Evolutionary conservation across 345 rosid genomes (phyloP), one percentile per base, ranked within the genome.

Genomic region (Corchorus capsularis): DNA sequence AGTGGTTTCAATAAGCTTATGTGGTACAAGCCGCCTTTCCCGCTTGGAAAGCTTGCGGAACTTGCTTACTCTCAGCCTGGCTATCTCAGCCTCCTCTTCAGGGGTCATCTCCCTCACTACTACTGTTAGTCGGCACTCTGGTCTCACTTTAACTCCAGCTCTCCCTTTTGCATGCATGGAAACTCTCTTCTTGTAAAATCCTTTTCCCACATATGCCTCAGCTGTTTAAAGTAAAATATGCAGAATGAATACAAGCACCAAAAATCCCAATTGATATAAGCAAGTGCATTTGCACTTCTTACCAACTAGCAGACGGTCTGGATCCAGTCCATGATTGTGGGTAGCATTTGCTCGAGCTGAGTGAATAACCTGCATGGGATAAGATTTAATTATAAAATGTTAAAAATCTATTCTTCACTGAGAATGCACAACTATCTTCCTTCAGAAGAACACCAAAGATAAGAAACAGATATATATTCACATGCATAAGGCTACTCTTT

Each of bases 171-270:
- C 81, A 83, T 96, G 97, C 78, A 83, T 86, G 32, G 84, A 77
- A 64, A 89, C 43, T 78, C 94, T 87, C 83, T 96, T 96, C 87
- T 84, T 67, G 71, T 62, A 89, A 20, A 86, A 81, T 37, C 98
- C 97, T 86, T 96, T 92, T 19, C 97, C 97, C 8, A 96, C 88
- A 91, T 89, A 96, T 46, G 97, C 98, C 85, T 96, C 98, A 14
- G 97, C 98, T 96, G 80, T 34, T 71, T 27, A n/a, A 70, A 63
- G 49, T 17, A 14, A 54, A 22, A 9, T 47, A 71, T 13, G 67
- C 7, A 11, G 45, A 68, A 74, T 79, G 12, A 76, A 57, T n/a
- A 68, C 17, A 39, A 45, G 71, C 27, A 68, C 17, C 27, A 22
- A 47, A 15, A 15, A 22, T 74, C 19, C 45, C n/a, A 45, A 19